Percentiles rank a stretch among this genome's conserved stretches.
These are phyloP conservation scores for Aureobasidium sp. DNA, from an alignment of 2,329 filamentous ascomycete species.

Conservation along the genomic window DNA sequence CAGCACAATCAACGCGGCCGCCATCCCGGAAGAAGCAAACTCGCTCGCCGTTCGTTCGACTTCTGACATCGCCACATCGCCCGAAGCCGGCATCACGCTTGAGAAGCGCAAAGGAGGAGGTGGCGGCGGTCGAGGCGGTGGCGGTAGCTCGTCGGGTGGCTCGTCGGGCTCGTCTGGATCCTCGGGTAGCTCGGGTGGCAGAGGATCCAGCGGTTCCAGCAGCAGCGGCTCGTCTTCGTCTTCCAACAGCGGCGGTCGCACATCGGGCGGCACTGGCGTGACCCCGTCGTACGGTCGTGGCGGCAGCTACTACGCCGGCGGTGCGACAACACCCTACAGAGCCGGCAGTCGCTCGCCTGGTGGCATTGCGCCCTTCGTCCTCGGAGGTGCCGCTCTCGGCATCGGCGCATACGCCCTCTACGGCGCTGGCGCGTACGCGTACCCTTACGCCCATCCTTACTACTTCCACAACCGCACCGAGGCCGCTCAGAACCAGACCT, in stretches of 20 bases:
- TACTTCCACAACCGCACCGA: constrained; percentile 42
- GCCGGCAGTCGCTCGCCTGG: constrained; percentile 46
- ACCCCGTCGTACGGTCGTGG: constrained; percentile 54
- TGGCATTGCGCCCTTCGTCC: constrained; percentile 48
- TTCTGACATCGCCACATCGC: constrained; percentile 15
- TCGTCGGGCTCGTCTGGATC: constrained; percentile 19
- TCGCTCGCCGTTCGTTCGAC: constrained; percentile 1
- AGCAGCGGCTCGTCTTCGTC: constrained; percentile 19
- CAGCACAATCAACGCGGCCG: constrained; percentile 9
- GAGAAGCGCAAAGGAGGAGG: constrained; percentile 45
- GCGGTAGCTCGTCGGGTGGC: constrained; percentile 24
- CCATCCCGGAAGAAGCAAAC: constrained; percentile 13
- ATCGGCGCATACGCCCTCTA: constrained; percentile 61
- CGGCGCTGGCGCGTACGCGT: constrained; percentile 56
- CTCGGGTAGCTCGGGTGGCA: neutral
- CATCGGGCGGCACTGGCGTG: constrained; percentile 52
- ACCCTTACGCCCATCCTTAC: constrained; percentile 53
- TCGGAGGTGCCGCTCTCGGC: constrained; percentile 42
- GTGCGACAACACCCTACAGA: constrained; percentile 54
- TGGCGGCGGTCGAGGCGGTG: constrained; percentile 38
- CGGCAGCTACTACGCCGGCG: constrained; percentile 60
- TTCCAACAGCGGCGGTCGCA: constrained; percentile 35
- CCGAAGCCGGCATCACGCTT: constrained; percentile 27
- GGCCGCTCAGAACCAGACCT: constrained; percentile 27
- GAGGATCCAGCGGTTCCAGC: constrained; percentile 15